These are phyloP conservation scores for Canavalia gladiata DNA, from an alignment of 306 rosid species.

Conservation along the genomic window DNA sequence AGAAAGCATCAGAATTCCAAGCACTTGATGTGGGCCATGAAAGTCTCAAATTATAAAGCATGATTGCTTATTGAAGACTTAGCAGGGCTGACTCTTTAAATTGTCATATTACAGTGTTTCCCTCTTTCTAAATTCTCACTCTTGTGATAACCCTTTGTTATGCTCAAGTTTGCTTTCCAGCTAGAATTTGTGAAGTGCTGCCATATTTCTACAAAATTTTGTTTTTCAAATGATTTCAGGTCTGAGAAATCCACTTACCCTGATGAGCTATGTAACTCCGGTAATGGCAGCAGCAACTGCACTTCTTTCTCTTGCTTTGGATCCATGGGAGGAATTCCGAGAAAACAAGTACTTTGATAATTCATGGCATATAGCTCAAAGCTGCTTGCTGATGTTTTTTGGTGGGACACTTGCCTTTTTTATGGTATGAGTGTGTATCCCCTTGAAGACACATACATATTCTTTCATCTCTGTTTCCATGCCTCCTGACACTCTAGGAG, in stretches of 20 bases:
- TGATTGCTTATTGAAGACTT: not conserved
- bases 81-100: slow-evolving; percentile 30
- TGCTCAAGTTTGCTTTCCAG: not conserved
- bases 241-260: slow-evolving; percentile 86
- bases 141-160: not conserved
- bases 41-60: slow-evolving; percentile 11
- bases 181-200: slow-evolving; percentile 23
- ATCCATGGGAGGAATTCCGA: slow-evolving; percentile 88
- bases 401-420: slow-evolving; percentile 95
- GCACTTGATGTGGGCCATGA: slow-evolving; percentile 10
- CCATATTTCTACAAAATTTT: slow-evolving; percentile 25
- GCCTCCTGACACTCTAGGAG: not conserved
- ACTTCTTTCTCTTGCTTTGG: slow-evolving; percentile 78
- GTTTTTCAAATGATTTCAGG: slow-evolving; percentile 65
- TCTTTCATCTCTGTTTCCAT: slow-evolving; percentile 2
- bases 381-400: slow-evolving; percentile 86
- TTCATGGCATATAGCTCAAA: slow-evolving; percentile 75
- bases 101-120: slow-evolving; percentile 30
- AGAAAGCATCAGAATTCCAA: not conserved
- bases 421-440: slow-evolving; percentile 68
- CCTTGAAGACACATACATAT: not conserved
- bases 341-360: slow-evolving; percentile 77
- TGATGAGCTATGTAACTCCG: slow-evolving; percentile 96
- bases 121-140: not conserved
- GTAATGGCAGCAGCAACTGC: slow-evolving; percentile 87